Evolutionary conservation across 768 basidiomycete genomes (phyloP), one percentile per base, ranked within the genome.

Genomic region (Infundibulicybe gibba): DNA sequence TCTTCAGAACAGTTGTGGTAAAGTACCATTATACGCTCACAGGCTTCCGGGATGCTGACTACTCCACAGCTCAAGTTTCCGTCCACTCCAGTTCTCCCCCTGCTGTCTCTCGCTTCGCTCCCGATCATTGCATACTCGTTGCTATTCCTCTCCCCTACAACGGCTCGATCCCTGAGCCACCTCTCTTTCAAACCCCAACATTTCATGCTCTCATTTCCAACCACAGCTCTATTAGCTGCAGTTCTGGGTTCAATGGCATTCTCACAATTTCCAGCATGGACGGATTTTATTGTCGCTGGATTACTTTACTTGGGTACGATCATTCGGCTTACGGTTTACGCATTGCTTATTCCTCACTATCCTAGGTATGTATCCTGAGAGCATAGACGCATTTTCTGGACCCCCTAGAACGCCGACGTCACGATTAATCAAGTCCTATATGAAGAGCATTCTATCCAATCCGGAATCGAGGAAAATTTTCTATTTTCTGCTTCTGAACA

Each of bases 381-480:
- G 65, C 53, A 62, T 67, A 34, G 75, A 76, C 47, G 56, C 68
- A 8, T 62, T 77, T 43, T 59, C 71, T 14, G 62, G 63, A 14
- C 58, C 71, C 12, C 68, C 77, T 20, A 74, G 76, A 41, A 79
- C 79, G 9, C 76, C 81, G 5, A 69, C 76, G 19, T 76, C 77
- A 31, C 75, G 77, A 48, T 64, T 81, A 32, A 63, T 77, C 47
- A 77, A 79, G 44, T 77, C 81, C 25, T 93, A 97, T 63, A 69
- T 97, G 44, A 94, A 95, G 60, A 86, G 90, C 10, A 90, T 99
- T 47, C 74, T 98, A 32, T 83, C 87, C 15, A 95, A 95, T 55
- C 81, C 85, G 3, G 94, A 98, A 61, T 94, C 92, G 15, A 79
- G 93, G 56, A 90, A 89, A 65, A 98, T 99, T 48, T 97, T 94